Base-by-base conservation (phyloP, 1,139 yeast species). In the Komagataea norvegica region DNA sequence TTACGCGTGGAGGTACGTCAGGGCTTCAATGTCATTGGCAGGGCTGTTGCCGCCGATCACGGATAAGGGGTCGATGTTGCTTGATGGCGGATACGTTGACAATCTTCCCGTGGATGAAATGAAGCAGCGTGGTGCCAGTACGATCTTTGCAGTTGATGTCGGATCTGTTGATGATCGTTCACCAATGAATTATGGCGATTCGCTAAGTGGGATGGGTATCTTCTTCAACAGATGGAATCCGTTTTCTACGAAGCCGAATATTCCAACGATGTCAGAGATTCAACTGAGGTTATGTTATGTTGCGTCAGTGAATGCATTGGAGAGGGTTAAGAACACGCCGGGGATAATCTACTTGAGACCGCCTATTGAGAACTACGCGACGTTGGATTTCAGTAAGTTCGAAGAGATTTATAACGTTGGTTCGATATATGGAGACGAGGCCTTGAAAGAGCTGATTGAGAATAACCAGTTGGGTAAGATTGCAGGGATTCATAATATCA, bases 21-120 rank as follows among this genome's bases (percentile, higher is more conserved):
- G 98, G 35, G 98, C 98, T 0, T 87, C 96, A 1, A 91, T 91
- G 98, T 84, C 96, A 1, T 70, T 91, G 38, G 97, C 98, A 1
- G 96, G 98, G 0, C 65, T 91, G 26, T 66, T 91, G 21, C 98
- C 98, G 3, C 95, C 95, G 0, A 78, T 93, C 13, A 72, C 91
- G 2, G 89, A 83, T 49, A 79, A 86, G 42, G 98, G 98, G 0
- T 78, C 85, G 31, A 91, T 91, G 97, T 64, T 91, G 25, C 65
- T 91, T 29, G 98, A 91, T 58, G 98, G 98, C 30, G 98, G 98
- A 0, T 91, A 91, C 56, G 79, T 91, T 41, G 98, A 91, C 57
- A 91, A 91, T 56, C 65, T 91, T 42, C 95, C 98, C 0, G 97
- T 91, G 2, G 70, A 72, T 49, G 96, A 89, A 55, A 91, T 91